These are phyloP conservation scores for Candida broadrunensis DNA, from an alignment of 805 yeast species.

Conservation along the genomic window DNA sequence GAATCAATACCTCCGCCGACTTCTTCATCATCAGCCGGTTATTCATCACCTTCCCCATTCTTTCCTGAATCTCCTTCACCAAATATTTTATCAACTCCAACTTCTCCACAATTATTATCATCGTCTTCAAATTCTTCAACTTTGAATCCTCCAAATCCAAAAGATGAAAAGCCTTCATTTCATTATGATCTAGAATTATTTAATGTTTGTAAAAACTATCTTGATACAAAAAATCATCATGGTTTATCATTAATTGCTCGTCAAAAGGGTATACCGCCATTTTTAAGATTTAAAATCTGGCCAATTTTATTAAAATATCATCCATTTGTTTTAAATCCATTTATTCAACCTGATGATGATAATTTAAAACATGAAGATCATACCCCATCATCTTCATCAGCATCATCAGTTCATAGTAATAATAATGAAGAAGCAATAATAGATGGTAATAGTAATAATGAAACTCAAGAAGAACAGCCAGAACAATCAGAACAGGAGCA, in stretches of 20 bases:
- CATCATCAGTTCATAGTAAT: neutral
- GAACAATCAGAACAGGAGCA: too few species aligned
- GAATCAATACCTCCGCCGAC: too few species aligned
- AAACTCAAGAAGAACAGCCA: neutral
- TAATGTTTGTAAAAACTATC: constrained; percentile 51
- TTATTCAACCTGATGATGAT: constrained; percentile 55
- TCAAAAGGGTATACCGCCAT: constrained; percentile 82
- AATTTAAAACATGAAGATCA: constrained; percentile 12
- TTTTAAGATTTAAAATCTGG: constrained; percentile 77
- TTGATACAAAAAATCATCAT: constrained; percentile 61
- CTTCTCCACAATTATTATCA: constrained; percentile 1
- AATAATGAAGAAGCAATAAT: neutral
- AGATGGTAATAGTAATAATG: neutral
- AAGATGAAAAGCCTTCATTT: constrained; percentile 19
- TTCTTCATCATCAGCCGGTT: too few species aligned
- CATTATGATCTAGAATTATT: constrained; percentile 45
- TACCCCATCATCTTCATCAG: constrained; percentile 2
- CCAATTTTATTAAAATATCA: constrained; percentile 77
- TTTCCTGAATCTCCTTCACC: constrained; percentile 1
- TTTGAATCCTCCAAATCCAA: neutral
- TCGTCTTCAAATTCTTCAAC: neutral
- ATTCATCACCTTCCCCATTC: too few species aligned
- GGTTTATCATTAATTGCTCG: constrained; percentile 79
- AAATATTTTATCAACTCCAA: constrained; percentile 1
- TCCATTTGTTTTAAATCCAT: constrained; percentile 80